These are phyloP conservation scores for Fusarium sp. DNA, from an alignment of 2,329 filamentous ascomycete genomes.

Conservation along the genomic window DNA sequence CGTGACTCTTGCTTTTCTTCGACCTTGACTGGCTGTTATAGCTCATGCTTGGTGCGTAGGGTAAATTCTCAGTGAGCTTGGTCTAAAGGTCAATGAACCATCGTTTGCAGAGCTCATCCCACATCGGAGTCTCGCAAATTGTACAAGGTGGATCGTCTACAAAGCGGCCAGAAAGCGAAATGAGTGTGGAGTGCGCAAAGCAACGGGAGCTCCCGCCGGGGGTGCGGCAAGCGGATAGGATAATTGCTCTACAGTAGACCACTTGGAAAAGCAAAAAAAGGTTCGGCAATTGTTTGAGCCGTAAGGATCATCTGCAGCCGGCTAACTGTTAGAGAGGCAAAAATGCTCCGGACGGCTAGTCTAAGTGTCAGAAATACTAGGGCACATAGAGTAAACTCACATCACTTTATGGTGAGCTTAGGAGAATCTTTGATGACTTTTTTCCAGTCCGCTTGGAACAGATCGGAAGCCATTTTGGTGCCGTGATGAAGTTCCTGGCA, in stretches of 20 bases:
- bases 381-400: accelerated
- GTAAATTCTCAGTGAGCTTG: neutral
- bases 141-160: accelerated
- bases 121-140: neutral
- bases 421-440: accelerated
- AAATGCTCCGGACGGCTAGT: neutral
- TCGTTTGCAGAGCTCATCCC: accelerated
- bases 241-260: no score
- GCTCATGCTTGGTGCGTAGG: accelerated
- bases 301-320: accelerated
- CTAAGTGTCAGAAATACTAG: accelerated
- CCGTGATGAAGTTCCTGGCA: neutral
- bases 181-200: neutral
- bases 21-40: accelerated
- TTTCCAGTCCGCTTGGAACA: accelerated
- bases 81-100: accelerated
- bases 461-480: accelerated
- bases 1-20: neutral
- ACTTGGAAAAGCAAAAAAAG: neutral
- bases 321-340: accelerated
- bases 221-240: neutral
- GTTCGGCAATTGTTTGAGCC: neutral
- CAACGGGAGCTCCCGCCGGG: neutral
- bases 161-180: neutral
- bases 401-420: accelerated